Conservation (phyloP, 202 grass and related monocot genomes). For the Zizania palustris region DNA sequence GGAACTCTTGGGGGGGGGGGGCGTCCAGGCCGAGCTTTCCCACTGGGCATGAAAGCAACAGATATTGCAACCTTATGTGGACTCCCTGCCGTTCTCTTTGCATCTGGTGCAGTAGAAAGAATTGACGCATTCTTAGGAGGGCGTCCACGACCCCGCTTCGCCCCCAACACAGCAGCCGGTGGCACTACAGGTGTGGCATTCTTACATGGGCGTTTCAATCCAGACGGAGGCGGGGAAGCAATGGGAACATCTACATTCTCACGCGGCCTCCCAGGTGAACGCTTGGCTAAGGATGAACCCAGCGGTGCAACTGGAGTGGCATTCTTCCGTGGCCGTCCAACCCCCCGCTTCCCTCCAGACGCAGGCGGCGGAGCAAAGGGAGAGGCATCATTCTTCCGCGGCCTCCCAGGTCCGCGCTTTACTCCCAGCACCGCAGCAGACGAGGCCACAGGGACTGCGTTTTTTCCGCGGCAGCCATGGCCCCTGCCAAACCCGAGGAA, state of each 20-base stretch:
- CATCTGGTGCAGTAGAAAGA: not conserved
- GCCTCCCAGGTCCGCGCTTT: conserved; percentile 25
- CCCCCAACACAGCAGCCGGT: not conserved
- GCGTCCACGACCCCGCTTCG: conserved; percentile 24
- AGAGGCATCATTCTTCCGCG: not conserved
- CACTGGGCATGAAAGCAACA: not conserved
- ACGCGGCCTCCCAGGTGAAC: conserved; percentile 32
- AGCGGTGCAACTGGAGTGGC: not conserved
- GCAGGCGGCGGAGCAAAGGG: not conserved
- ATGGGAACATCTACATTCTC: not conserved
- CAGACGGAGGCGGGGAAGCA: not conserved
- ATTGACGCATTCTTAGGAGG: conserved; percentile 15
- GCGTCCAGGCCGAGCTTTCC: conserved; percentile 9
- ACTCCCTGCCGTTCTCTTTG: not conserved
- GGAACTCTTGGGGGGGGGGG: conserved; percentile 12
- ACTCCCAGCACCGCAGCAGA: not conserved
- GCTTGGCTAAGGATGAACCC: not conserved
- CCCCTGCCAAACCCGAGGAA: not conserved
- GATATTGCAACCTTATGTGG: not conserved
- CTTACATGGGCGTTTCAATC: conserved; percentile 3
- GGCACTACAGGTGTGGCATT: not conserved
- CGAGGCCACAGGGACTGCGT: not conserved
- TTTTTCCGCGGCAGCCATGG: conserved; percentile 36
- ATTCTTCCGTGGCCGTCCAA: conserved; percentile 17
- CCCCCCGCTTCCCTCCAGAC: conserved; percentile 17